Percentiles rank a stretch among this genome's conserved stretches.
Evolutionary conservation across 495 filamentous ascomycete species (phyloP).

Genomic region (Aspergillus wentii): DNA sequence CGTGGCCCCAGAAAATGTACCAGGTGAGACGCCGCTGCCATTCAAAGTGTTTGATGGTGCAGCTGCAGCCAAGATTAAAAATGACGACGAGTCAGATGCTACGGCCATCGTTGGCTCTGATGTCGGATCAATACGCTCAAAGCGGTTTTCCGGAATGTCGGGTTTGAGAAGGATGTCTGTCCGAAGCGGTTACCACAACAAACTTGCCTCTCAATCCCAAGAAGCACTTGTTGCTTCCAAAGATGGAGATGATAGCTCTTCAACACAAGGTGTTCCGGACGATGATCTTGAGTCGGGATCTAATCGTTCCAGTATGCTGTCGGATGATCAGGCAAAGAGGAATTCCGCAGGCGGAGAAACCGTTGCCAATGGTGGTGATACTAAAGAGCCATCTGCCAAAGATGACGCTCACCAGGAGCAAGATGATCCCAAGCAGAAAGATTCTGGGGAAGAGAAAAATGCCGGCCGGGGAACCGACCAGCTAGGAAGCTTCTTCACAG

Average conservation of each 20-base stretch:
- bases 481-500: no score
- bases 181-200: conserved; percentile 6
- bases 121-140: conserved; percentile 23
- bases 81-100: conserved; percentile 30
- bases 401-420: no score
- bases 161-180: conserved; percentile 16
- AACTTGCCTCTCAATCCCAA: conserved; percentile 15
- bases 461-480: no score
- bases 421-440: no score
- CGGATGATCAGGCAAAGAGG: conserved; percentile 3
- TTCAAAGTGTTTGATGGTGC: conserved; percentile 14
- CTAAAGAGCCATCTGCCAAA: no score
- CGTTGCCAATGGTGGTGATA: no score
- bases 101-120: conserved; percentile 35
- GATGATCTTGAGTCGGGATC: conserved; percentile 16
- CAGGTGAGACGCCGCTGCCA: neutral
- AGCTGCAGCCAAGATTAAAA: conserved; percentile 11
- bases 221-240: conserved; percentile 16
- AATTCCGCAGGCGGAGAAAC: no score
- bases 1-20: neutral
- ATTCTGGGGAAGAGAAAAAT: no score
- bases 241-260: conserved; percentile 19
- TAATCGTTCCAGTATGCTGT: conserved; percentile 16
- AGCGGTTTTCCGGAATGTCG: conserved; percentile 20
- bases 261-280: conserved; percentile 21